phyloP scores from a whole-genome alignment of 2,329 filamentous ascomycete genomes.

The Madurella fahalii region DNA sequence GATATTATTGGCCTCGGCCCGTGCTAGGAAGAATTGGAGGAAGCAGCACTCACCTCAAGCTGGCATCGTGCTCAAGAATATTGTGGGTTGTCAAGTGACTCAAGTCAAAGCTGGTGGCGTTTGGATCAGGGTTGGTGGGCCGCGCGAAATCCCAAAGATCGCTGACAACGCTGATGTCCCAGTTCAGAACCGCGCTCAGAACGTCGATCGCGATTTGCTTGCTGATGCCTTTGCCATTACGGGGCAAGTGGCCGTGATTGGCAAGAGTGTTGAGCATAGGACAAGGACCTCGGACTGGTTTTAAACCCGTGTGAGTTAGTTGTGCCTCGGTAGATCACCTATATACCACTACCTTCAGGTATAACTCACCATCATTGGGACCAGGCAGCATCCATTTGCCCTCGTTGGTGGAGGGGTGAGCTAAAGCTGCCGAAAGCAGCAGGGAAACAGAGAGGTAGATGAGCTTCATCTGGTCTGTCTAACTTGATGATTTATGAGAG shows the following conservation, averaged over 20 bases:
- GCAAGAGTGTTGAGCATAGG: constrained; percentile 50
- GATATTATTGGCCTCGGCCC: too few relatives aligned
- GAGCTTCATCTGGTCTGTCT: too few relatives aligned
- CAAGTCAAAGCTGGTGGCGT: constrained; percentile 39
- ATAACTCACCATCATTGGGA: too few relatives aligned
- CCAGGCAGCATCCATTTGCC: too few relatives aligned
- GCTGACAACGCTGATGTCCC: constrained; percentile 36
- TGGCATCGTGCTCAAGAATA: constrained; percentile 42
- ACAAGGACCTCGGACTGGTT: constrained; percentile 40
- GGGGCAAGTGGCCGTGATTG: constrained; percentile 48
- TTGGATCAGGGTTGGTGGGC: constrained; percentile 39
- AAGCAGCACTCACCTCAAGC: background rate
- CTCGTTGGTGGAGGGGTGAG: too few relatives aligned
- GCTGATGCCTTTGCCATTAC: constrained; percentile 41
- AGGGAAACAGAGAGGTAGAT: too few relatives aligned
- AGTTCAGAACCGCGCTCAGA: constrained; percentile 40
- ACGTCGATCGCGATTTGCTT: constrained; percentile 35
- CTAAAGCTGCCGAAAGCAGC: too few relatives aligned
- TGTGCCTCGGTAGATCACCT: too few relatives aligned
- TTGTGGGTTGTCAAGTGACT: constrained; percentile 45
- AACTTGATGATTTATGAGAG: too few relatives aligned
- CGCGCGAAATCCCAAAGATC: constrained; percentile 43
- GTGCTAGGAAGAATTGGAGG: too few relatives aligned
- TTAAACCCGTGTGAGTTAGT: too few relatives aligned
- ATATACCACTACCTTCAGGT: too few relatives aligned